These are phyloP conservation scores for Magnaporthiopsis rhizophila DNA, from an alignment of 2,329 filamentous ascomycete species.

Conservation along the genomic window DNA sequence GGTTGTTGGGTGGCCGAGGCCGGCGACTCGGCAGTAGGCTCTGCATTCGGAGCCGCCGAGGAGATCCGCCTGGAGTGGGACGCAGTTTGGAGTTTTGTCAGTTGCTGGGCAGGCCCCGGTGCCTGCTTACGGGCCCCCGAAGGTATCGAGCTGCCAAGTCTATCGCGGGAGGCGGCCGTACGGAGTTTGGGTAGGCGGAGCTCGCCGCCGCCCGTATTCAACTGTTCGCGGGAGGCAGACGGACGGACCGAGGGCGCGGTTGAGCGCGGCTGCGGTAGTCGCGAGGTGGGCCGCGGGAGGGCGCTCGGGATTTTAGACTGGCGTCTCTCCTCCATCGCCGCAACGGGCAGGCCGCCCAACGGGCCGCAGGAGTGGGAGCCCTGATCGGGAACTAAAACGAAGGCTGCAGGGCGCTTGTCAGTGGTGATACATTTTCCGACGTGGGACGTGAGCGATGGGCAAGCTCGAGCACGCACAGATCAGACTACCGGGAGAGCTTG, in stretches of 20 bases:
- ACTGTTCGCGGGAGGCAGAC: conserved; percentile 15
- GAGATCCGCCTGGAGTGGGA: neutral
- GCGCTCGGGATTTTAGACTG: conserved; percentile 12
- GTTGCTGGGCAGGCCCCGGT: neutral
- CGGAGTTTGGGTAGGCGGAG: conserved; percentile 33
- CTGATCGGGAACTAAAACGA: conserved; percentile 1
- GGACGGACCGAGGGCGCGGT: conserved; percentile 11
- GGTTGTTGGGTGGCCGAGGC: neutral
- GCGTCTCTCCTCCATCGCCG: conserved; percentile 12
- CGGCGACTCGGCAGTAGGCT: neutral
- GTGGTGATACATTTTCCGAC: neutral
- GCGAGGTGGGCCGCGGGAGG: conserved; percentile 12
- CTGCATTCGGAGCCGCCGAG: neutral
- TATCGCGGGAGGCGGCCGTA: conserved; percentile 30
- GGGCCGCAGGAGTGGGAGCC: conserved; percentile 2
- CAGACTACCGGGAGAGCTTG: neutral
- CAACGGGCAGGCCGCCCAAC: neutral
- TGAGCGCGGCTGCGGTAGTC: conserved; percentile 9
- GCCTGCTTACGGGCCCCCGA: neutral
- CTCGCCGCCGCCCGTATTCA: conserved; percentile 17
- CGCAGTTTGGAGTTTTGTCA: neutral
- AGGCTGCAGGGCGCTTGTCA: neutral
- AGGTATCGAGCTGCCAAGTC: conserved; percentile 18
- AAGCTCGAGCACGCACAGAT: neutral
- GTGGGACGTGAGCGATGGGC: neutral